These are phyloP conservation scores for Apiotrichum siamense DNA, from an alignment of 1,284 basidiomycete genomes.

Conservation along the genomic window DNA sequence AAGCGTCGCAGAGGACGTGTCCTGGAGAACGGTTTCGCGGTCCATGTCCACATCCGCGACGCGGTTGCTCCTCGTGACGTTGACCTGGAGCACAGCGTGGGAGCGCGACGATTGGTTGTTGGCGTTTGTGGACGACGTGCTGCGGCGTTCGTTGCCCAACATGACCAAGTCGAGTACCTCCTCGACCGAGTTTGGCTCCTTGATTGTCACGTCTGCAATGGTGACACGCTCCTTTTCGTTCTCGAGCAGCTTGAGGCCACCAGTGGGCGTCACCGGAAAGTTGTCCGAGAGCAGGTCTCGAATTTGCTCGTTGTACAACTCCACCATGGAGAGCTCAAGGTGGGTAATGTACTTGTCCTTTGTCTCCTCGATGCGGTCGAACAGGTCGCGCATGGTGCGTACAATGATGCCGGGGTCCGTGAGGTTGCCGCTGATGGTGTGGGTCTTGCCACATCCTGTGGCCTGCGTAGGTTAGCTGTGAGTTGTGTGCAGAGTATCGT, in stretches of 20 bases:
- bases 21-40: slow-evolving; percentile 24
- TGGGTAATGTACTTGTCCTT: slow-evolving; percentile 74
- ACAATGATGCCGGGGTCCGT: slow-evolving; percentile 86
- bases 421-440: slow-evolving; percentile 89
- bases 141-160: slow-evolving; percentile 76
- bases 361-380: slow-evolving; percentile 77
- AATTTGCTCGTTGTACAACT: slow-evolving; percentile 97
- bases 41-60: slow-evolving; percentile 41
- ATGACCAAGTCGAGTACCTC: slow-evolving; percentile 90
- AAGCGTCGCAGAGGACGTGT: slow-evolving; percentile 80
- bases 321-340: slow-evolving; percentile 85
- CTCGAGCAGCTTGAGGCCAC: slow-evolving; percentile 85
- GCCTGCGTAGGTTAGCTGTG: slow-evolving; percentile 56
- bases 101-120: slow-evolving; percentile 93
- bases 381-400: slow-evolving; percentile 92
- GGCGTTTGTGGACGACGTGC: slow-evolving; percentile 85
- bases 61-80: slow-evolving; percentile 70
- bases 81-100: slow-evolving; percentile 91
- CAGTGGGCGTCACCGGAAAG: slow-evolving; percentile 57
- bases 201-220: slow-evolving; percentile 74
- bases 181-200: slow-evolving; percentile 70
- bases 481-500: too few relatives aligned
- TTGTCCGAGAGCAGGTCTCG: slow-evolving; percentile 80
- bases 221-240: slow-evolving; percentile 74
- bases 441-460: slow-evolving; percentile 95